Evolutionary conservation across 1,139 yeast species (phyloP), one percentile per base, ranked within the genome.

Genomic region (Lizanozyma gosingica): DNA sequence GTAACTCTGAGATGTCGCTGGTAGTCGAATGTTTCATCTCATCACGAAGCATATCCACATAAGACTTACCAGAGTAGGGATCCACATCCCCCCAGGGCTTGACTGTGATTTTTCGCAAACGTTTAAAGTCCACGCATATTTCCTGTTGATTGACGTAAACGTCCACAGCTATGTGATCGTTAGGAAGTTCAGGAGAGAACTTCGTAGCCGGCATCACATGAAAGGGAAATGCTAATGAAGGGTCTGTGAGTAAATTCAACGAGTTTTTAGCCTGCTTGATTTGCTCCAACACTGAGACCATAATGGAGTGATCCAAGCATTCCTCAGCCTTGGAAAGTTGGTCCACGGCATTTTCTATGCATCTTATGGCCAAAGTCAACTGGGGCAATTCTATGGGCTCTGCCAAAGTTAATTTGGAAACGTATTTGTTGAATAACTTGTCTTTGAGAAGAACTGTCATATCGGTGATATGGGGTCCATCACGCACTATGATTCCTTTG

Each of bases 141-240:
- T 69, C 74, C 1, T 73, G 73, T 53, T 68, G 75, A 44, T 62
- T 64, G 37, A 70, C 54, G 46, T 70, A 70, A 33, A 68, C 45
- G 43, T 70, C 76, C 16, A 69, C 48, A 4, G 73, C 56, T 11
- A 66, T 50, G 33, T 22, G 29, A 6, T 55, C 55, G 3, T 54
- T 47, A 4, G 63, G 55, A 17, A 70, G 53, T 16, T 50, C 57
- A 2, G 75, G 75, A 36, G 61, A 62, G 44, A 67, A 70, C 27
- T 45, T 37, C 11, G 46, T 41, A 0, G 54, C 42, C 0, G 56
- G 50, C 1, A 63, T 55, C 3, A 61, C 57, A 41, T 69, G 61
- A 16, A 51, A 40, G 4, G 76, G 76, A 44, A 70, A 70, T 15
- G 70, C 71, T 14, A 69, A 52, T 15, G 40, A 41, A 1, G 76